Evolutionary conservation across 176 grass and related monocot species (phyloP).

Genomic region (Carex scoparia): DNA sequence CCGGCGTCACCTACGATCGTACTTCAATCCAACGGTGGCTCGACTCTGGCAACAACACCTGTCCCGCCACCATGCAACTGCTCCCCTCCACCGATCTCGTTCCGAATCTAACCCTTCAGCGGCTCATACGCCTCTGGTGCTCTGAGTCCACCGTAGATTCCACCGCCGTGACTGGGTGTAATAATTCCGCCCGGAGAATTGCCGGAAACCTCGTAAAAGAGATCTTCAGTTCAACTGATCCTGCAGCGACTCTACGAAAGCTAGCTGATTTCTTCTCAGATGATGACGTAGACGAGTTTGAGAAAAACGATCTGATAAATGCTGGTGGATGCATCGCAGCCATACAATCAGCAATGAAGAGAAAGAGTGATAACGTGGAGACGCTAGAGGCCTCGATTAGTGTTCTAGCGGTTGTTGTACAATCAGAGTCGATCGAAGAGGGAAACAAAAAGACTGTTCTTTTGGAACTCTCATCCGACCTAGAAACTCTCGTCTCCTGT

Average conservation of each 20-base stretch:
- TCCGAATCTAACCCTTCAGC: slow-evolving; percentile 70
- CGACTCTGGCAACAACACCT: slow-evolving; percentile 83
- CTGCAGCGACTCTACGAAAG: slow-evolving; percentile 26
- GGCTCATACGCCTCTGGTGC: slow-evolving; percentile 74
- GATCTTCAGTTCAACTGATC: slow-evolving; percentile 28
- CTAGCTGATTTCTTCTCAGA: slow-evolving; percentile 58
- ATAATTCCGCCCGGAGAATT: slow-evolving; percentile 9
- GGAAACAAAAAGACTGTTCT: slow-evolving; percentile 51
- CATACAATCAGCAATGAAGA: slow-evolving; percentile 40
- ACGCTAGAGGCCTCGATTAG: slow-evolving; percentile 34
- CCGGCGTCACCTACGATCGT: slow-evolving; percentile 93
- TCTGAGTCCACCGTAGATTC: slow-evolving; percentile 38
- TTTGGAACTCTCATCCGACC: slow-evolving; percentile 31
- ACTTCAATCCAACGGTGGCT: slow-evolving; percentile 85
- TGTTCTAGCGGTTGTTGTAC: slow-evolving; percentile 43
- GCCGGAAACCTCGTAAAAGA: slow-evolving; percentile 37
- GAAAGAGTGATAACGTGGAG: slow-evolving; percentile 15
- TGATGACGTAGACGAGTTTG: slow-evolving; percentile 73
- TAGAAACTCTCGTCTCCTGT: slow-evolving; percentile 25
- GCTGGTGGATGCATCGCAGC: slow-evolving; percentile 39
- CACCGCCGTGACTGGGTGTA: slow-evolving; percentile 1
- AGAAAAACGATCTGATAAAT: slow-evolving; percentile 59
- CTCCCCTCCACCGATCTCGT: slow-evolving; percentile 67
- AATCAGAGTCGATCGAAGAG: slow-evolving; percentile 47
- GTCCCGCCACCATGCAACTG: slow-evolving; percentile 75